phyloP scores from a whole-genome alignment of 176 grass and related monocot species.

The Themeda triandra region DNA sequence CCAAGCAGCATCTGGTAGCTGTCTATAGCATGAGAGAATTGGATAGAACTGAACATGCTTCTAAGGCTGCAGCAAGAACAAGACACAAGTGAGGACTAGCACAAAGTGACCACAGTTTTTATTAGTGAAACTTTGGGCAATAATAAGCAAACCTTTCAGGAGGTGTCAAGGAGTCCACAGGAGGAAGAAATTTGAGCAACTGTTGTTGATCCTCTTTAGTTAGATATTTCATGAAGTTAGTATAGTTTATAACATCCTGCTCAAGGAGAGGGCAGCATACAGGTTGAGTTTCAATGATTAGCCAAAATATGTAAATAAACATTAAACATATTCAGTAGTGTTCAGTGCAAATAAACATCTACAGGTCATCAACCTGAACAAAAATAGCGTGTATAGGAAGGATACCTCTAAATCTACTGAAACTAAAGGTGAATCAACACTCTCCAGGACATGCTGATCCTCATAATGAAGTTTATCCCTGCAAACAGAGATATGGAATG shows the following conservation, averaged over 20 bases:
- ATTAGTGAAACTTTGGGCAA: neutral
- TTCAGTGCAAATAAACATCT: constrained; percentile 18
- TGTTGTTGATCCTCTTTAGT: constrained; percentile 56
- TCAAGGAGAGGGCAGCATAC: neutral
- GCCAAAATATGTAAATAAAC: neutral
- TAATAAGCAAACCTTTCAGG: constrained; percentile 40
- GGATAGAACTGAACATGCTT: constrained; percentile 58
- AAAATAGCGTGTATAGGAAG: neutral
- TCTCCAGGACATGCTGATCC: constrained; percentile 42
- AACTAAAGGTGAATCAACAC: constrained; percentile 45
- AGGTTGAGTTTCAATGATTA: constrained; percentile 5
- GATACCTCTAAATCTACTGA: constrained; percentile 50
- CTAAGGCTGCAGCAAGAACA: constrained; percentile 46
- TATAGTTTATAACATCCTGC: constrained; percentile 64
- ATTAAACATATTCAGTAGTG: neutral
- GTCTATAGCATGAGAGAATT: constrained; percentile 59
- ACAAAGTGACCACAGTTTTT: neutral
- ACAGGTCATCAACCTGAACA: constrained; percentile 20
- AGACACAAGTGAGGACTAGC: constrained; percentile 17
- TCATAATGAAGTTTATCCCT: constrained; percentile 46
- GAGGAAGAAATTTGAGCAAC: constrained; percentile 61
- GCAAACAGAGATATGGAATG: constrained; percentile 1
- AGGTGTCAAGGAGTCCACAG: constrained; percentile 36
- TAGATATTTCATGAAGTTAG: constrained; percentile 53
- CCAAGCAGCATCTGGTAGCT: constrained; percentile 54